These are phyloP conservation scores for Teratosphaeria zuluensis DNA, from an alignment of 2,329 filamentous ascomycete genomes.

Conservation along the genomic window DNA sequence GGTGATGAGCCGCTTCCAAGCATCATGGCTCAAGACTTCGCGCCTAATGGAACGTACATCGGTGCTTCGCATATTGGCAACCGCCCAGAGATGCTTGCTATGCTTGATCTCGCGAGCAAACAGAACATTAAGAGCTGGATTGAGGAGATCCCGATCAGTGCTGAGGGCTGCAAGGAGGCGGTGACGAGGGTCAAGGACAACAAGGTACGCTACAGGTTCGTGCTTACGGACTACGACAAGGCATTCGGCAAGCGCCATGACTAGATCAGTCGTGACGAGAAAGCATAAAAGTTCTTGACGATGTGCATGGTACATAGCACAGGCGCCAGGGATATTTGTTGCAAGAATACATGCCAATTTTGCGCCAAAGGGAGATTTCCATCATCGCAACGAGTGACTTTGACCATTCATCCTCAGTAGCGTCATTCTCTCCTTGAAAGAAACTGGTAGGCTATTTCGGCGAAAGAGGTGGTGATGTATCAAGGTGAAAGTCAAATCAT, in stretches of 20 bases:
- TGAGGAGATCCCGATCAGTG: constrained; percentile 61
- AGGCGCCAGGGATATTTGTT: background rate
- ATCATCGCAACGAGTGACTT: background rate
- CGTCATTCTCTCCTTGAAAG: no score
- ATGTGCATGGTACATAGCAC: background rate
- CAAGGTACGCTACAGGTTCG: constrained; percentile 61
- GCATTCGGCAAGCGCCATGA: constrained; percentile 46
- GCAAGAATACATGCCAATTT: background rate
- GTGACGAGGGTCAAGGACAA: constrained; percentile 56
- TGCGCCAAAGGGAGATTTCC: background rate
- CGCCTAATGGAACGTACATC: constrained; percentile 56
- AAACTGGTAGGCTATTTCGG: no score
- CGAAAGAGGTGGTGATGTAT: no score
- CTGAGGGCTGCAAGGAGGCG: constrained; percentile 59
- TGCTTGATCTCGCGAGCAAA: constrained; percentile 42
- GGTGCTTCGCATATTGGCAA: constrained; percentile 43
- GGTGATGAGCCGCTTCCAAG: constrained; percentile 65
- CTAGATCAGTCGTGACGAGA: background rate
- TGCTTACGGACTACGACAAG: constrained; percentile 58
- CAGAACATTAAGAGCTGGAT: constrained; percentile 47
- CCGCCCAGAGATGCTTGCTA: constrained; percentile 39
- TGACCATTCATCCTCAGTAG: no score
- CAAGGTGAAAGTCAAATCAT: no score
- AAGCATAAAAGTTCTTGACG: background rate
- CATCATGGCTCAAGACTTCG: constrained; percentile 59